Conservation (phyloP, 257 asterid species). For the Coffea eugenioides region DNA sequence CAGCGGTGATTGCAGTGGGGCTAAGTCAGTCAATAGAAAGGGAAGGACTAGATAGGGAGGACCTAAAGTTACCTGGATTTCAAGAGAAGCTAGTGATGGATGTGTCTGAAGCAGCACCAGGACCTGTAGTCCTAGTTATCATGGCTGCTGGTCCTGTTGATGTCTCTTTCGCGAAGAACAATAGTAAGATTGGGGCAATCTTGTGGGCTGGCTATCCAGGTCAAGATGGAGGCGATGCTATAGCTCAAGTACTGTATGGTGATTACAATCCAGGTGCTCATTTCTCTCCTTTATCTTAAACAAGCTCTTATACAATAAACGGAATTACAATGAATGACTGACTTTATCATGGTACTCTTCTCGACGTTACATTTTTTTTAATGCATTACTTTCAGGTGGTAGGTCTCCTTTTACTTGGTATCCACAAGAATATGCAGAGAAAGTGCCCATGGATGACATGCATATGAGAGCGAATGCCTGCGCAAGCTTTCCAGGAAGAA, state of each 20-base stretch:
- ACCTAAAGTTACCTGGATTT: slow-evolving; percentile 28
- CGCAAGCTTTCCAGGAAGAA: slow-evolving; percentile 27
- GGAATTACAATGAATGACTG: too few relatives aligned
- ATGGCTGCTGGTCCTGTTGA: slow-evolving; percentile 31
- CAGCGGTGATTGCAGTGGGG: slow-evolving; percentile 25
- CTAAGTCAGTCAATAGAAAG: slow-evolving; percentile 27
- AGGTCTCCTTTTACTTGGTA: slow-evolving; percentile 39
- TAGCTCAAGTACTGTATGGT: slow-evolving; percentile 33
- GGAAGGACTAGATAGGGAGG: slow-evolving; percentile 28
- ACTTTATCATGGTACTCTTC: not conserved
- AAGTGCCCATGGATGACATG: slow-evolving; percentile 38
- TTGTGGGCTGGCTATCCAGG: slow-evolving; percentile 40
- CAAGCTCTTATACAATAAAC: not conserved
- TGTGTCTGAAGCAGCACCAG: slow-evolving; percentile 20
- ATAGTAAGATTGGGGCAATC: slow-evolving; percentile 18
- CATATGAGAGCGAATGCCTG: slow-evolving; percentile 35
- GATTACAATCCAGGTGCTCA: slow-evolving; percentile 30
- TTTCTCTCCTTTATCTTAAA: not conserved
- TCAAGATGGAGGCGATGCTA: slow-evolving; percentile 32
- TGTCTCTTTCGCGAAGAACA: slow-evolving; percentile 19
- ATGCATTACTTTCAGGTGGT: slow-evolving; percentile 24
- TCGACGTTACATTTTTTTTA: not conserved
- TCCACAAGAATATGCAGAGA: slow-evolving; percentile 32
- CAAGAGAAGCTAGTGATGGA: slow-evolving; percentile 30
- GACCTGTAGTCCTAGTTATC: slow-evolving; percentile 25